These are phyloP conservation scores for Prunus mume DNA, from an alignment of 306 rosid genomes.

Conservation along the genomic window DNA sequence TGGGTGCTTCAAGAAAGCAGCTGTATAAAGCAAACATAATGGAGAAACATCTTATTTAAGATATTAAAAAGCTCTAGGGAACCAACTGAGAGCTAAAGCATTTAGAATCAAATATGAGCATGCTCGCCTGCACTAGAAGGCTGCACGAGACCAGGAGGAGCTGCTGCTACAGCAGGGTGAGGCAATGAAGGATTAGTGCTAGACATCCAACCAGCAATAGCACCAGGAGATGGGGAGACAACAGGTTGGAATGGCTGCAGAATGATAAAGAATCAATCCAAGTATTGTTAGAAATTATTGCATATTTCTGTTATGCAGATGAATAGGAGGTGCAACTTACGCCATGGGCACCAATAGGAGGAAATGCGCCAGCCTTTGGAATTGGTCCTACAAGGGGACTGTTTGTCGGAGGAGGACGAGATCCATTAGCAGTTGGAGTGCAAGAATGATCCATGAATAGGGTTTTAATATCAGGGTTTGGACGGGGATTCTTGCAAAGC, in stretches of 20 bases:
- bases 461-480: slow-evolving; percentile 50
- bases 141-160: slow-evolving; percentile 41
- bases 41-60: not conserved
- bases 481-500: slow-evolving; percentile 50
- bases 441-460: slow-evolving; percentile 49
- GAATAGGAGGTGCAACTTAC: slow-evolving; percentile 28
- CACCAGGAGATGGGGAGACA: slow-evolving; percentile 44
- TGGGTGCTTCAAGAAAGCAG: slow-evolving; percentile 46
- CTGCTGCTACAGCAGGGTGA: slow-evolving; percentile 37
- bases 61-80: not conserved
- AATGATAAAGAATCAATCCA: not conserved
- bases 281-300: not conserved
- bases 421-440: slow-evolving; percentile 36
- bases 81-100: not conserved
- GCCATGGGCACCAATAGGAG: slow-evolving; percentile 46
- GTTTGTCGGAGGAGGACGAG: slow-evolving; percentile 47
- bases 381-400: slow-evolving; percentile 41
- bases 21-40: slow-evolving; percentile 9
- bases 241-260: slow-evolving; percentile 47
- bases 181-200: slow-evolving; percentile 33
- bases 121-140: slow-evolving; percentile 39
- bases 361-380: slow-evolving; percentile 46
- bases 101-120: not conserved
- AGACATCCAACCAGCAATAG: slow-evolving; percentile 50
- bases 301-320: not conserved